Evolutionary conservation across 306 rosid species (phyloP), one percentile per base, ranked within the genome.

Genomic region (Cicer pinnatifidum): DNA sequence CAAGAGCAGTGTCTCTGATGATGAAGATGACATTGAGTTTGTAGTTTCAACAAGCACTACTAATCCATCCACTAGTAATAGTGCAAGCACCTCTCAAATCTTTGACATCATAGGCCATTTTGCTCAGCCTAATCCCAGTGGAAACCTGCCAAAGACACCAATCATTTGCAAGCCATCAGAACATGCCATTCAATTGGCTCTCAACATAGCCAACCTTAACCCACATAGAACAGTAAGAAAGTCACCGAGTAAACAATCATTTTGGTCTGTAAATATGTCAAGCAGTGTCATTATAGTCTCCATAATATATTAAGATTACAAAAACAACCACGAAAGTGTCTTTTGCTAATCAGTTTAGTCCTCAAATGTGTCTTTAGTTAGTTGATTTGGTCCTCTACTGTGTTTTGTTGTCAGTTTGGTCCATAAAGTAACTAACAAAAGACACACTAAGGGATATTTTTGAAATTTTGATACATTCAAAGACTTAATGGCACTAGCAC

Each of bases 141-240:
- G 70, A 38, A 75, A 39, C 8, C 77, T 93, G 73, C 98, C 98
- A 71, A 86, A 85, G 79, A 79, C 98, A 45, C 92, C 98, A 73
- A 75, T 93, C 71, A 73, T 93, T 17, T 93, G 98, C 85, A 93
- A 93, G 17, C 98, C 98, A 19, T 88, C 92, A 12, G 88, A 84
- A 67, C 72, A 74, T 35, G 88, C 96, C 67, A 82, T 91, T 64
- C 86, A 89, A 78, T 69, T 65, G 40, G 96, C 98, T 69, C 89
- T 93, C 80, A 72, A 85, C 48, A 79, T 88, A 15, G 97, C 96
- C 85, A 85, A 86, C 80, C 81, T 93, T 69, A 37, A 86, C 69
- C 93, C 96, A 56, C 93, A 89, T 41, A 89, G 91, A 89, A 88
- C 98, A 16, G 98, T 93, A 88, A 87, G 90, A 73, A 53, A 28